A percentile compares a stretch with the other conserved stretches of the same genome.
Evolutionary conservation across 2,329 filamentous ascomycete genomes (phyloP).

Genomic region (Akanthomyces muscarius): DNA sequence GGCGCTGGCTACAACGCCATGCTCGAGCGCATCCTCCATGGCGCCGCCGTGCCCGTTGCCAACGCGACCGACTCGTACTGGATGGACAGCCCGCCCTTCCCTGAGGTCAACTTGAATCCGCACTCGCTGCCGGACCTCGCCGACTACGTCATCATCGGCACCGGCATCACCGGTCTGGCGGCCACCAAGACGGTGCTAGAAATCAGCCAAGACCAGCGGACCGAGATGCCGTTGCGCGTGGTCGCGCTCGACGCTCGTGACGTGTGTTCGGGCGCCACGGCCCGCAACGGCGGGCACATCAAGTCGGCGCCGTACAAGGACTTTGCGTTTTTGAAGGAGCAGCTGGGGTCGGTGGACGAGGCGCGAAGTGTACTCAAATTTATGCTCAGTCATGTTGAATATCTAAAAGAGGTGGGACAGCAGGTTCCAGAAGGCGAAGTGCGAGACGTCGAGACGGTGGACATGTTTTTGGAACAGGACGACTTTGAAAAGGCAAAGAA

Average conservation of each 20-base stretch:
- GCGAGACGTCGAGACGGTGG: constrained; percentile 43
- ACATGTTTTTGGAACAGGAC: constrained; percentile 39
- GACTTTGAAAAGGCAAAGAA: constrained; percentile 32
- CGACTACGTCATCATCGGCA: constrained; percentile 51
- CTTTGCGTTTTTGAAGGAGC: constrained; percentile 32
- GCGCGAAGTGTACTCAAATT: constrained; percentile 42
- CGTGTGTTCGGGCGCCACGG: constrained; percentile 49
- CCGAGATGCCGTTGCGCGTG: constrained; percentile 26
- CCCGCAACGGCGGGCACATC: constrained; percentile 50
- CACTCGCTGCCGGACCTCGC: constrained; percentile 33
- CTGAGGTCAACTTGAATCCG: constrained; percentile 35
- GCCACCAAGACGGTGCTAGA: constrained; percentile 28
- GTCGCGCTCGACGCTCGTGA: constrained; percentile 49
- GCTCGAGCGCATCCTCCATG: constrained; percentile 27
- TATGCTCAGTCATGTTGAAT: constrained; percentile 39
- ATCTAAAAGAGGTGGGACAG: constrained; percentile 37
- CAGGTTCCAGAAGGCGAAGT: constrained; percentile 37
- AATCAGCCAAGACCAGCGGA: constrained; percentile 19
- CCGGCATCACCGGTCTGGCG: constrained; percentile 47
- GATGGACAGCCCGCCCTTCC: constrained; percentile 41
- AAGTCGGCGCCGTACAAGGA: constrained; percentile 42
- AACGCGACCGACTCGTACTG: constrained; percentile 44
- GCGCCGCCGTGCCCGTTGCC: constrained; percentile 39
- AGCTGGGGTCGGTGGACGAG: constrained; percentile 27
- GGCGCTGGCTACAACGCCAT: constrained; percentile 19